phyloP scores from a whole-genome alignment of 140 eudicot species.

The Bidens hawaiensis region DNA sequence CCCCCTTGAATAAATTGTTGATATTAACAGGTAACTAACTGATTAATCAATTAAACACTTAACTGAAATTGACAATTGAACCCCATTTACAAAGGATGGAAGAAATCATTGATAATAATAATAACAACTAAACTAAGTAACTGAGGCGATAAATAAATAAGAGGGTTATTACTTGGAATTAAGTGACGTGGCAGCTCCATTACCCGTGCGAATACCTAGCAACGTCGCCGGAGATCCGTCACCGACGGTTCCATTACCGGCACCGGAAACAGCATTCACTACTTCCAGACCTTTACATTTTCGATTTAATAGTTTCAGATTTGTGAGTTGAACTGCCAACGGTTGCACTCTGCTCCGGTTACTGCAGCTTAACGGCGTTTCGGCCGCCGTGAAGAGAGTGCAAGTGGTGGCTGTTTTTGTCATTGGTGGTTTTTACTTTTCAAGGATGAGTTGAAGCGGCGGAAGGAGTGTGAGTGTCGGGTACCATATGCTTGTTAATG shows the following conservation, averaged over 20 bases:
- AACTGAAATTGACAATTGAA: background rate
- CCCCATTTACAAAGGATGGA: background rate
- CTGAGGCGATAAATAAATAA: background rate
- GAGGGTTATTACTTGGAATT: slow-evolving; percentile 17
- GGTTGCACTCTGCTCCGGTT: background rate
- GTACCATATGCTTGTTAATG: background rate
- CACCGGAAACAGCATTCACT: slow-evolving; percentile 21
- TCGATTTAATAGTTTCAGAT: slow-evolving; percentile 4
- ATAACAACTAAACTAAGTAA: no score
- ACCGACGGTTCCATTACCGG: slow-evolving; percentile 10
- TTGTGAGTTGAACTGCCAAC: background rate
- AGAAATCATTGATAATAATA: no score
- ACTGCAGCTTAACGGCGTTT: background rate
- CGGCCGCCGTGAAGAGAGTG: background rate
- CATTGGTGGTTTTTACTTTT: background rate
- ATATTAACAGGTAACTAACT: background rate
- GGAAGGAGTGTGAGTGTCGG: background rate
- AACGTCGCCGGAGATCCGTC: slow-evolving; percentile 22
- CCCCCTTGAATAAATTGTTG: background rate
- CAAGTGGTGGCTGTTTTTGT: slow-evolving; percentile 9
- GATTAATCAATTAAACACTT: background rate
- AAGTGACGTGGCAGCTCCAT: slow-evolving; percentile 14
- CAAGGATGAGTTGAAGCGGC: background rate
- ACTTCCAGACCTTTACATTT: background rate
- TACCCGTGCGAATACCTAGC: background rate